Base-by-base conservation (phyloP, 2,329 filamentous ascomycete genomes). In the Nothopassalora personata region DNA sequence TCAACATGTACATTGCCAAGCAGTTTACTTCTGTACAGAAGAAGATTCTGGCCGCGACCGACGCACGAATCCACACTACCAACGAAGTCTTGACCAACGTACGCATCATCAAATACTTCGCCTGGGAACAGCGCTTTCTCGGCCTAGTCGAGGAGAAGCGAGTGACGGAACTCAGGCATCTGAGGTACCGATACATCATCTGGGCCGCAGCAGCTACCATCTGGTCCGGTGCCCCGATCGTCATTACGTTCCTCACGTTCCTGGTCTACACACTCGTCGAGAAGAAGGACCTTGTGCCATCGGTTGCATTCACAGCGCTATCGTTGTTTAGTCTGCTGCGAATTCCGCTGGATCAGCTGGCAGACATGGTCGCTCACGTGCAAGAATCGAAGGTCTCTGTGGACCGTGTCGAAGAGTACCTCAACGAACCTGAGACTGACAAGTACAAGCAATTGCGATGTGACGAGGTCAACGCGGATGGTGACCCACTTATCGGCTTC, bases 61-160 rank as follows among this genome's bases (percentile, higher is more conserved):
- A 99, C 75, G 94, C 94, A 70, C 87, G 94, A 55, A 97, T 99
- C 63, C 90, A 97, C 71, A 88, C 91, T 4, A 99, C 94, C 5
- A 99, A 99, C 72, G 94, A 99, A 75, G 89, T 97, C 7, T 80
- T 99, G 30, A 92, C 96, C 71, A 99, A 97, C 69, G 97, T 99
- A 65, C 86, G 94, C 54, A 97, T 99, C 72, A 97, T 99, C 83
- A 99, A 99, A 73, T 99, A 94, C 75, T 99, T 99, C 72, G 93
- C 94, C 0, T 99, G 94, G 94, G 94, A 99, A 74, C 86, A 91
- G 67, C 88, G 93, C 2, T 99, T 97, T 72, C 85, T 89, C 58
- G 83, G 85, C 23, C 86, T 90, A 56, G 91, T 99, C 34, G 89
- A 95, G 61, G 93, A 97, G 73, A 97, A 96, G 77, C 86, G 94